phyloP scores from a whole-genome alignment of 2,329 filamentous ascomycete species.

The Fusarium globosum region DNA sequence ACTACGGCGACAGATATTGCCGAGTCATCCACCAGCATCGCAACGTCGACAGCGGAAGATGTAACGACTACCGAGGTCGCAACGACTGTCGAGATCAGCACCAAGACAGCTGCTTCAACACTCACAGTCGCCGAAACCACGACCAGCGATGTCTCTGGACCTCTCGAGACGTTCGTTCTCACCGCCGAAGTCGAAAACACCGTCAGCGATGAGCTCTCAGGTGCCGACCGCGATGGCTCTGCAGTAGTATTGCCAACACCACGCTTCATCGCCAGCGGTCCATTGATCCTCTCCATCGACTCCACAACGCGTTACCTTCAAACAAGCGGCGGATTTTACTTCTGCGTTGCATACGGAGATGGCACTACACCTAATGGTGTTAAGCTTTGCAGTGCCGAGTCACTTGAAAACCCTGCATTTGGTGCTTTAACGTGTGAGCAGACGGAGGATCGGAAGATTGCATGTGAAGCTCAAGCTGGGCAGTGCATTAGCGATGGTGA shows the following conservation, averaged over 20 bases:
- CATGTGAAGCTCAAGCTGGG: background rate
- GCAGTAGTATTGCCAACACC: background rate
- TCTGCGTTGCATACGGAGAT: background rate
- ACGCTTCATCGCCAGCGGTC: background rate
- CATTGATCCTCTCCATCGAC: background rate
- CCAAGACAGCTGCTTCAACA: background rate
- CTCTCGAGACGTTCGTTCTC: background rate
- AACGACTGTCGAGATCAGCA: background rate
- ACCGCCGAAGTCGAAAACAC: background rate
- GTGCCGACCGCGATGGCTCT: background rate
- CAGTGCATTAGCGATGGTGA: background rate
- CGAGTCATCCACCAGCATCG: background rate
- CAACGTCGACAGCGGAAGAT: background rate
- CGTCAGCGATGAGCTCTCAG: background rate
- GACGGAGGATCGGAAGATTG: background rate
- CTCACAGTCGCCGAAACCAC: background rate
- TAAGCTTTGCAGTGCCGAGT: background rate
- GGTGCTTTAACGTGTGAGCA: background rate
- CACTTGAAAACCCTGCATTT: background rate
- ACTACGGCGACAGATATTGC: background rate
- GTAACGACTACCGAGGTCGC: fast-evolving
- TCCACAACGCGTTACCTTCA: background rate
- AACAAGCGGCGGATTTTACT: background rate
- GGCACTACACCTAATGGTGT: background rate
- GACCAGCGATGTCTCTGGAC: background rate